Base-by-base conservation (phyloP, 768 basidiomycete species). In the Mycena haematopus region DNA sequence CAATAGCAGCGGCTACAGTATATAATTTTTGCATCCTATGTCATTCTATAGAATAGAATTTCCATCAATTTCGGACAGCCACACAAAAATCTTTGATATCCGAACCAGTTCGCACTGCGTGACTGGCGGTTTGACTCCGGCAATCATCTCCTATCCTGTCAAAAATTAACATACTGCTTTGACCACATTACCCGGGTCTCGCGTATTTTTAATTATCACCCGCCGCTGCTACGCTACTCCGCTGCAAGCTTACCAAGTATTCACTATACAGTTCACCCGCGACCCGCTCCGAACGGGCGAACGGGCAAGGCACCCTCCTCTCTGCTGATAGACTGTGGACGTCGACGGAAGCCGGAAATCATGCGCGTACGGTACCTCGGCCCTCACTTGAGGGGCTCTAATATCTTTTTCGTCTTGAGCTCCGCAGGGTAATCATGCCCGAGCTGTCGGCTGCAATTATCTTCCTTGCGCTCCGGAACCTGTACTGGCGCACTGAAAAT, bases 21-120 rank as follows among this genome's bases (percentile, higher is more conserved):
- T 31, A 31, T 31, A 31, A 31, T 5, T 54, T 36, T 24, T 57
- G 22, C 62, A 63, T n/a, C 56, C 62, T 62, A 25, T 42, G 25
- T 11, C 27, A 19, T 36, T 21, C 31, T 33, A 49, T 17, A 31
- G 9, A 25, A 24, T 50, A 31, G 9, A 15, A 31, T 31, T 31
- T 29, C 49, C 21, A n/a, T 42, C 29, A 58, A 44, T 40, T 22
- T n/a, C 11, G 55, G 44, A 56, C 55, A 56, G 49, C 57, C 57
- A 58, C 47, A 31, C 36, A 44, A 24, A 17, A 29, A 40, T 24
- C 4, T 10, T 4, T 9, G 9, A 31, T 31, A 50, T 38, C 22
- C 29, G 52, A 46, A 25, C 62, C 55, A 25, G 62, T 47, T 25
- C 56, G 61, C n/a, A 17, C 24, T 5, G 29, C 9, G 14, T 6